Evolutionary conservation across 768 basidiomycete genomes (phyloP), one percentile per base, ranked within the genome.

Genomic region (Glaciozyma martinii): DNA sequence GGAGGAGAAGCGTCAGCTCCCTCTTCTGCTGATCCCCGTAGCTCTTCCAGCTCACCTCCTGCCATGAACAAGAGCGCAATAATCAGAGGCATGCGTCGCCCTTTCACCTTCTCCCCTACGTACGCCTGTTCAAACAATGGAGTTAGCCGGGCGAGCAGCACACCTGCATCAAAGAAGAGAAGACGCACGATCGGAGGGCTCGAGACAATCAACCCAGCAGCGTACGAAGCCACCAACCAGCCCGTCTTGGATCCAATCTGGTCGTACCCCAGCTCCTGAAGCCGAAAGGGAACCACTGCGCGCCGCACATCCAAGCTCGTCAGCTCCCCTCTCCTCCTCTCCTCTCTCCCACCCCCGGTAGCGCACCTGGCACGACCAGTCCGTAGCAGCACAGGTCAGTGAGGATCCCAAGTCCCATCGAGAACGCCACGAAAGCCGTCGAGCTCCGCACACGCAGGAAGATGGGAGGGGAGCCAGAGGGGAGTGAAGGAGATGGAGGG

Each of bases 1-100:
- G 3, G 1, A 8, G 15, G 8, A 30, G n/a, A 56, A 19, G 12
- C 8, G 29, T 27, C 27, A 52, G n/a, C 15, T 50, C 10, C n/a
- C 25, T 23, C n/a, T 50, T 6, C 12, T 15, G 23, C 19, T 3
- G 4, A 23, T 12, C 47, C 3, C 23, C 47, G 21, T 23, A 12
- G 50, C 10, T 13, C n/a, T n/a, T 49, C 37, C 3, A 56, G 3
- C 37, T 56, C 37, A 56, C 55, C 55, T 56, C 55, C 71, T 2
- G 59, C 56, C 71, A 74, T 72, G 68, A 71, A 74, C 12, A 67
- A 25, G 12, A 74, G 43, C 5, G 62, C 63, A 33, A 61, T 6
- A 18, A 56, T 40, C 12, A 56, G n/a, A 12, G 55, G 55, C 55
- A 42, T 23, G 1, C 55, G 55, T 37, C 37, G 12, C 6, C 37